Base-by-base conservation (phyloP, 495 filamentous ascomycete genomes). In the Talaromyces trachyspermus region DNA sequence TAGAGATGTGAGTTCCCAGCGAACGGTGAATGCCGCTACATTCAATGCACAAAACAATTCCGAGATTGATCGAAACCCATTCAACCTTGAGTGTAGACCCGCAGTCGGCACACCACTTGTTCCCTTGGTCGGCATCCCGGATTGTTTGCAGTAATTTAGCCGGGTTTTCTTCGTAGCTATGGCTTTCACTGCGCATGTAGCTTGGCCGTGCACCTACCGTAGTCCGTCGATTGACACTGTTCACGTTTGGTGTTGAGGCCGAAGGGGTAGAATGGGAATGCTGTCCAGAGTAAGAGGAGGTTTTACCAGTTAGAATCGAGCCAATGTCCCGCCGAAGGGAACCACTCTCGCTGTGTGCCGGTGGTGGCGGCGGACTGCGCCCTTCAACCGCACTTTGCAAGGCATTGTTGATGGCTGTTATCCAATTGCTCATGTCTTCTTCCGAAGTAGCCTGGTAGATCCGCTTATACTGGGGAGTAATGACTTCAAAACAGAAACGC, bases 31-130 rank as follows among this genome's bases (percentile, higher is more conserved):
- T 95, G 55, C 92, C 92, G 57, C 89, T 92, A 64, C 92, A 99
- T 63, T 99, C 92, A 51, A 99, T 99, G 66, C 92, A 99, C 12
- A 99, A 76, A 24, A 97, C 82, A 45, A 97, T 95, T 23, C 86
- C 94, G 3, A 99, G 77, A 54, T 99, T 99, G 62, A 99, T 95
- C 1, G 91, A 96, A 30, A 95, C 92, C 92, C 92, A 99, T 62
- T 99, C 94, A 14, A 94, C 88, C 63, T 95, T 96, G 53, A 82
- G 77, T 23, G 83, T 82, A 18, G 89, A 94, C 11, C 86, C 88
- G 60, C 92, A 99, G 59, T 99, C 92, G 18, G 91, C 92, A 63
- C 92, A 99, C 79, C 84, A 87, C 44, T 80, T 85, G 62, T 99
- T 99, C 15, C 88, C 89, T 53, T 95, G 84, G 52, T 97, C 94